Base-by-base conservation (phyloP, 805 yeast genomes). In the Candida orba region DNA sequence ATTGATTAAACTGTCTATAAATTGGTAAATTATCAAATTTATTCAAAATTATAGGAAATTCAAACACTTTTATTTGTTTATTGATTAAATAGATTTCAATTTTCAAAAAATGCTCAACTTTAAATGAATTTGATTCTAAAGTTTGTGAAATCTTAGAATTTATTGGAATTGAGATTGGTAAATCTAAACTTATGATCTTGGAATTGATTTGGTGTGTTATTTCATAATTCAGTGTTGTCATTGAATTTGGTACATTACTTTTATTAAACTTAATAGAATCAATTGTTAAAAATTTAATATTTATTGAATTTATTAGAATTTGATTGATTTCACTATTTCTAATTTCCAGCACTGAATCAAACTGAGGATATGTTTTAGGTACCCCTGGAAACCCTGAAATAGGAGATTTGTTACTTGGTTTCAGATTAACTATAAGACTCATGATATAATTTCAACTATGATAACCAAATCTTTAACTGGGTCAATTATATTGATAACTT, bases 341-440 rank as follows among this genome's bases (percentile, higher is more conserved):
- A 15, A 80, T 57, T 49, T 78, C 76, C 14, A 81, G 54, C 23
- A 69, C 72, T 8, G 84, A 78, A 42, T 78, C 78, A 4, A 80
- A 64, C 25, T 84, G 68, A 2, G 87, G 86, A 39, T 69, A 60
- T 3, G 76, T 78, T 41, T 78, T 71, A 1, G 81, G 77, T 1
- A 81, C 77, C 1, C 88, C 88, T 0, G 87, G 86, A 59, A 84
- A 78, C 3, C 88, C 88, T 40, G 71, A 63, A 2, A 81, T 76
- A 0, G 76, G 63, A n/a, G 77, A 67, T 25, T 68, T 65, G 38
- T 73, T 74, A 33, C 78, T 69, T 4, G 82, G 75, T 42, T 73
- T 74, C 39, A 80, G 52, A 39, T 47, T 56, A 12, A 48, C 62
- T 4, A 56, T 42, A 36, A 62, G 32, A 36, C 37, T 45, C 45